phyloP scores from a whole-genome alignment of 768 basidiomycete genomes.

The Holtermanniella nyarrowii region DNA sequence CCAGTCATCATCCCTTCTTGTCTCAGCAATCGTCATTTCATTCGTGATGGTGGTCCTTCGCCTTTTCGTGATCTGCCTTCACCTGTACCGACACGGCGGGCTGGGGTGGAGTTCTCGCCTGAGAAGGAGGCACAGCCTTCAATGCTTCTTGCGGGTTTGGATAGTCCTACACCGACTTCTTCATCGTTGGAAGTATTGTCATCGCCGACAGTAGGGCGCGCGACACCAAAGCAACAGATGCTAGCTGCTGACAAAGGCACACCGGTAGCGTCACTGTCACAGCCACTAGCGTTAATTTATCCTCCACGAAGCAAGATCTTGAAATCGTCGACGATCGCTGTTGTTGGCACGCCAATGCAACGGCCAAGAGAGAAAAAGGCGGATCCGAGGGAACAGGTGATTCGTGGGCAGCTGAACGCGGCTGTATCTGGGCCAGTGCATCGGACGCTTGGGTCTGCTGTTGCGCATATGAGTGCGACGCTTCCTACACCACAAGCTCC shows the following conservation, averaged over 20 bases:
- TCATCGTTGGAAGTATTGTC: not conserved
- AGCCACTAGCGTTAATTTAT: too few species aligned
- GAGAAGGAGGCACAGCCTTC: too few species aligned
- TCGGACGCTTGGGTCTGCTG: not conserved
- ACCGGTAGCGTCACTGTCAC: not conserved
- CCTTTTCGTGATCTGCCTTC: conserved; percentile 17
- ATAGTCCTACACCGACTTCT: too few species aligned
- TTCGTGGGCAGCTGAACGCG: not conserved
- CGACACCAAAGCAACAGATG: not conserved
- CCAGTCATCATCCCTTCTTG: conserved; percentile 33
- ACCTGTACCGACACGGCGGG: not conserved
- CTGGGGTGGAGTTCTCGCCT: too few species aligned
- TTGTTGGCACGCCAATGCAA: not conserved
- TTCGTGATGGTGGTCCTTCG: conserved; percentile 13
- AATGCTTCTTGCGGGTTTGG: too few species aligned
- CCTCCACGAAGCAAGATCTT: not conserved
- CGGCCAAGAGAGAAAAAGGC: not conserved
- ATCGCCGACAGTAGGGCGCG: not conserved
- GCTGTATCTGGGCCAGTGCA: not conserved
- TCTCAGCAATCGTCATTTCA: conserved; percentile 6
- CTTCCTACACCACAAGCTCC: conserved; percentile 48
- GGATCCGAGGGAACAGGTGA: not conserved
- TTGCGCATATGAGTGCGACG: not conserved
- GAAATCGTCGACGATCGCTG: not conserved
- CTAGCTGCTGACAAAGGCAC: not conserved